Percentiles rank a stretch among this genome's conserved stretches.
These are phyloP conservation scores for Colletotrichum salicis DNA, from an alignment of 2,329 filamentous ascomycete species.

Conservation along the genomic window DNA sequence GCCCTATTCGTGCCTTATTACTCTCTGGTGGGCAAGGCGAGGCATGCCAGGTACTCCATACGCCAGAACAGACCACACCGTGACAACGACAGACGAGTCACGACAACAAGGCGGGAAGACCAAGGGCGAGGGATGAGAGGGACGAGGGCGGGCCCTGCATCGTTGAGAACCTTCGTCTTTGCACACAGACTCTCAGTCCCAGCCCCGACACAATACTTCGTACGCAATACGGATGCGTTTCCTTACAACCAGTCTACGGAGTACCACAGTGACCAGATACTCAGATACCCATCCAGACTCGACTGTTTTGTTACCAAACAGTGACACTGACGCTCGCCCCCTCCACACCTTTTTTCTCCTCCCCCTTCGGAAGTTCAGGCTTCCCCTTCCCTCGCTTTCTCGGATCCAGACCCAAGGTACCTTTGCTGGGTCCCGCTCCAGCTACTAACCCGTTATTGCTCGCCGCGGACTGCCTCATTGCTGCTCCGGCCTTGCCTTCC, in stretches of 20 bases:
- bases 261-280: not conserved
- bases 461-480: not conserved
- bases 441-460: conserved; percentile 4
- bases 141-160: not conserved
- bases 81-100: not conserved
- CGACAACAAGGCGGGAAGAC: not conserved
- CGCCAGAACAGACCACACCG: not conserved
- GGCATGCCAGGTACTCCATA: not conserved
- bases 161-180: not conserved
- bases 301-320: no score
- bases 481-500: not conserved
- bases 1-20: not conserved
- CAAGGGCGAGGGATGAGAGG: not conserved
- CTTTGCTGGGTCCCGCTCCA: not conserved
- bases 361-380: no score
- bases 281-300: no score
- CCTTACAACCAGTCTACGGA: no score
- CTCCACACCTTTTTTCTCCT: not conserved
- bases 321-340: no score
- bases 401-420: not conserved
- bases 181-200: not conserved
- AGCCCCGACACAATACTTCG: not conserved
- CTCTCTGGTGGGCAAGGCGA: not conserved
- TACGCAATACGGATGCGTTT: no score
- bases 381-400: not conserved